These are phyloP conservation scores for Pseudohyphozyma bogoriensis DNA, from an alignment of 768 basidiomycete species.

Conservation along the genomic window DNA sequence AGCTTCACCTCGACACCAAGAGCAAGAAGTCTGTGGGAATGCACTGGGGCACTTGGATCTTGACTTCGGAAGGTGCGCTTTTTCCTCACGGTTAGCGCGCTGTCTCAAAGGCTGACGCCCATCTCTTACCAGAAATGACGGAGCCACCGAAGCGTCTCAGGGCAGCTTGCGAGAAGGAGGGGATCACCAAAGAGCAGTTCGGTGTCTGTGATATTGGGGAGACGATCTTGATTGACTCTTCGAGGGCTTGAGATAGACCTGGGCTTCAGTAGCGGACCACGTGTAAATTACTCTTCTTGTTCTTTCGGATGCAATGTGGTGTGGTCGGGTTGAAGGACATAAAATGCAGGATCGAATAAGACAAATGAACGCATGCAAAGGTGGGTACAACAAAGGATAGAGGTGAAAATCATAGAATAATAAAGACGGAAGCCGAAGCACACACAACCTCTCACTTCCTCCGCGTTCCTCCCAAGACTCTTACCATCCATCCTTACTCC, in stretches of 20 bases:
- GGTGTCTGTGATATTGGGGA: slow-evolving; percentile 51
- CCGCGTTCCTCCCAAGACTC: no score
- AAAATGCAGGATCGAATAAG: no score
- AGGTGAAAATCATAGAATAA: not conserved
- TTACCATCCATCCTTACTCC: slow-evolving; percentile 82
- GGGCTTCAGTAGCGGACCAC: no score
- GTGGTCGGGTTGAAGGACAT: no score
- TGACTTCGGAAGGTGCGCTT: slow-evolving; percentile 43
- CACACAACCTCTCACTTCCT: not conserved
- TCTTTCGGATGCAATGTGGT: no score
- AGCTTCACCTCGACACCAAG: slow-evolving; percentile 54
- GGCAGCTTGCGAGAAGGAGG: slow-evolving; percentile 47
- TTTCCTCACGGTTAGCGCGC: no score
- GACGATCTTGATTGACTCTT: no score
- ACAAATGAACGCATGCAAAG: not conserved
- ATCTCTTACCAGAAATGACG: slow-evolving; percentile 40
- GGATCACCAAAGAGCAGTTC: slow-evolving; percentile 51
- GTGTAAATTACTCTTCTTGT: not conserved
- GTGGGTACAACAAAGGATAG: not conserved
- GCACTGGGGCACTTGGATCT: slow-evolving; percentile 47
- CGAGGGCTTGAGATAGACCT: no score
- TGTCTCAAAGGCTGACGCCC: slow-evolving; percentile 20
- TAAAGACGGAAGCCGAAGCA: not conserved
- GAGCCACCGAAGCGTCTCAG: slow-evolving; percentile 53
- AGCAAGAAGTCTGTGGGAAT: slow-evolving; percentile 56